phyloP scores from a whole-genome alignment of 73 alveolate genomes.

The Tetrahymena thermophila region DNA sequence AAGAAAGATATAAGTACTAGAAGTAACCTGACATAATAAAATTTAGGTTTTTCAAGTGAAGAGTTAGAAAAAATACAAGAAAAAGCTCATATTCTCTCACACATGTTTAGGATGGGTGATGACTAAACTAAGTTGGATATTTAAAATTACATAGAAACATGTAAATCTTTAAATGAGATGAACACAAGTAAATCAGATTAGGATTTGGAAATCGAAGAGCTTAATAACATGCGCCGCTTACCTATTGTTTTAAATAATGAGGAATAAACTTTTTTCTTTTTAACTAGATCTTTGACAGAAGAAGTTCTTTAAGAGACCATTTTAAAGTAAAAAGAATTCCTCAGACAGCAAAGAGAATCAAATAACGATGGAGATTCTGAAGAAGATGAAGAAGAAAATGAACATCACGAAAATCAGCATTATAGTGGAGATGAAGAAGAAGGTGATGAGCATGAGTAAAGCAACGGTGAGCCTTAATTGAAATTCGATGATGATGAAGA shows the following conservation, averaged over 20 bases:
- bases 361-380: background rate
- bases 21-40: background rate
- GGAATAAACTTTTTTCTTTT: background rate
- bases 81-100: background rate
- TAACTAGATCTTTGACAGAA: background rate
- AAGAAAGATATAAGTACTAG: background rate
- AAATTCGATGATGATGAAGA: background rate
- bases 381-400: background rate
- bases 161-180: background rate
- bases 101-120: background rate
- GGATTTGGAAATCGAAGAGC: background rate
- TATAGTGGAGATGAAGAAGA: background rate
- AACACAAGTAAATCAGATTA: background rate
- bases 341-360: background rate
- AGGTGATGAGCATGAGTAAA: background rate
- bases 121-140: background rate
- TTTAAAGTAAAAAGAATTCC: background rate
- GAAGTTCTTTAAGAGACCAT: background rate
- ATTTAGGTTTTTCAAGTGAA: background rate
- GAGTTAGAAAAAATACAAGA: background rate
- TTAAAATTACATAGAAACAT: background rate
- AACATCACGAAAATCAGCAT: background rate
- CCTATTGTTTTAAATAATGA: background rate
- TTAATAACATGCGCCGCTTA: background rate
- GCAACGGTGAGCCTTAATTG: background rate